These are phyloP conservation scores for Cytospora piceicola DNA, from an alignment of 2,329 filamentous ascomycete species.

Conservation along the genomic window DNA sequence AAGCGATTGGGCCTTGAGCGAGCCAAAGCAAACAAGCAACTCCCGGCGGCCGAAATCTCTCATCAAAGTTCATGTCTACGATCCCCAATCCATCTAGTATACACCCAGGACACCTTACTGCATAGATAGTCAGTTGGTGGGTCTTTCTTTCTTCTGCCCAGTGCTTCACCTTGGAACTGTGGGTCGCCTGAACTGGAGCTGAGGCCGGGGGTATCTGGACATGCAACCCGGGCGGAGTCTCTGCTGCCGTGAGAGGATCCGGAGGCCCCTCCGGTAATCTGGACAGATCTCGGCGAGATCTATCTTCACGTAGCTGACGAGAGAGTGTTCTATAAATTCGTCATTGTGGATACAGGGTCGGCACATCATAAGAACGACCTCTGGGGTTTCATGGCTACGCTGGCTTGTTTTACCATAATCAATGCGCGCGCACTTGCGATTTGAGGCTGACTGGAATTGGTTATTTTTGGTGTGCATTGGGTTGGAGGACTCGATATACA, in stretches of 20 bases:
- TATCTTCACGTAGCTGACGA: neutral
- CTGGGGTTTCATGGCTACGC: neutral
- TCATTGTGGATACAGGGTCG: neutral
- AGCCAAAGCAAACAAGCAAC: conserved; percentile 19
- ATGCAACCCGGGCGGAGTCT: neutral
- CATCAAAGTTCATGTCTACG: neutral
- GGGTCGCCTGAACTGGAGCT: conserved; percentile 17
- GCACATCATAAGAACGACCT: neutral
- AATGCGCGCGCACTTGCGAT: conserved; percentile 22
- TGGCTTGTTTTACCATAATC: neutral
- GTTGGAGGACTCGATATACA: conserved; percentile 9
- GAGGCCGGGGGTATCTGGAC: neutral
- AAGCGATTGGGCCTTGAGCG: conserved; percentile 26
- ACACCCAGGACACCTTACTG: too few relatives aligned
- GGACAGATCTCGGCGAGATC: conserved; percentile 1
- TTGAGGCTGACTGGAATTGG: conserved; percentile 23
- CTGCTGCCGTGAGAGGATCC: conserved; percentile 13
- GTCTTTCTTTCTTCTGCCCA: neutral
- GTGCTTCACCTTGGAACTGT: neutral
- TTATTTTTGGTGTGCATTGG: conserved; percentile 11
- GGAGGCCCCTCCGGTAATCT: conserved; percentile 12
- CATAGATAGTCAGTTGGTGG: too few relatives aligned
- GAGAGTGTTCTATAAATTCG: neutral
- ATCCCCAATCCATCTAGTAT: neutral
- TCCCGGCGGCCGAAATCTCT: conserved; percentile 8